phyloP scores from a whole-genome alignment of 2,329 filamentous ascomycete species.

The Microthyrium microscopicum region DNA sequence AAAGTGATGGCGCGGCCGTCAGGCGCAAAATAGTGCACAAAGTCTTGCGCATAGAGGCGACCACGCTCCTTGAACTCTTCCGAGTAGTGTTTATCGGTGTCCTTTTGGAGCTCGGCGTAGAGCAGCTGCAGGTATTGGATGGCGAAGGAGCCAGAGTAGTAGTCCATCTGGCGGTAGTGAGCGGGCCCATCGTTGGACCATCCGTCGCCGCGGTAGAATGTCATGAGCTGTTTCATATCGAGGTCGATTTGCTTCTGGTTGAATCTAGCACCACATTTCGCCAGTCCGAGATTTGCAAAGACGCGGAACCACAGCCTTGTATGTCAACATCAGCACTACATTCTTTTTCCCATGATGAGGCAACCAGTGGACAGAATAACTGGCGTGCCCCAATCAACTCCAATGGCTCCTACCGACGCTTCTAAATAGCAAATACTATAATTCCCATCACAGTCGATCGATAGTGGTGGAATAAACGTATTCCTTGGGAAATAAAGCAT shows the following conservation, averaged over 20 bases:
- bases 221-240: constrained; percentile 63
- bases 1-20: constrained; percentile 59
- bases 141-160: constrained; percentile 68
- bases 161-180: constrained; percentile 70
- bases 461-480: too few relatives aligned
- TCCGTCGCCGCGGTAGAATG: constrained; percentile 65
- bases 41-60: constrained; percentile 48
- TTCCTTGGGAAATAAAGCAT: too few relatives aligned
- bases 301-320: constrained; percentile 71
- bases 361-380: too few relatives aligned
- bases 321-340: too few relatives aligned
- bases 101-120: constrained; percentile 54
- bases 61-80: constrained; percentile 55
- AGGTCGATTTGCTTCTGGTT: constrained; percentile 52
- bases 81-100: constrained; percentile 46
- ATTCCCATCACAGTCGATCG: too few relatives aligned
- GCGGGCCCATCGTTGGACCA: constrained; percentile 73
- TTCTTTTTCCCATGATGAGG: too few relatives aligned
- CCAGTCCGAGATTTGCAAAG: constrained; percentile 64
- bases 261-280: constrained; percentile 56
- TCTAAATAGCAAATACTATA: too few relatives aligned
- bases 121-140: constrained; percentile 67
- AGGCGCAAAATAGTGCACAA: constrained; percentile 60
- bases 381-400: too few relatives aligned
- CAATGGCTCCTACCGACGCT: too few relatives aligned